Evolutionary conservation across 768 basidiomycete species (phyloP), one percentile per base, ranked within the genome.

Genomic region (Gloeostereum incarnatum): DNA sequence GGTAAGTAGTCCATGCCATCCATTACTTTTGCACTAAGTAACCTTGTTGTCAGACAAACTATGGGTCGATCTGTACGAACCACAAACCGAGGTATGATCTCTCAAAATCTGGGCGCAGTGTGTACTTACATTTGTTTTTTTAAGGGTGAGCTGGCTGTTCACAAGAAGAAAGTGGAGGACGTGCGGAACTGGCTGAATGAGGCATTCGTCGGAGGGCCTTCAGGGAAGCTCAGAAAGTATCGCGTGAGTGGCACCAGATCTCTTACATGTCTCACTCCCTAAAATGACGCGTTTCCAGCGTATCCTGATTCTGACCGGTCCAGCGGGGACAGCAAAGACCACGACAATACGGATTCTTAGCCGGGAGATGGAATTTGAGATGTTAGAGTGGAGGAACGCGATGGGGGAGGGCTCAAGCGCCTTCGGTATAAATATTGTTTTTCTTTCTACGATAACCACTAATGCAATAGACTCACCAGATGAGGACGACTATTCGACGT

Each of bases 301-400:
- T 32, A 77, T 99, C 20, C 71, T 98, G 5, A 75, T 76, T 0
- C 60, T 99, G 8, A 85, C 86, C 2, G 94, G 94, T 1, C 88
- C 90, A 0, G 81, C 94, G 6, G 94, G 94, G 1, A 75, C 79
- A 0, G 94, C 78, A 0, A 99, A 99, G 65, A 96, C 94, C 0
- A 73, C 91, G 0, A 89, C 89, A 0, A 47, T 98, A 2, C 73
- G 75, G 19, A 72, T 91, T 2, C 61, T 99, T 16, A 68, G 87
- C 0, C 61, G 60, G 11, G 88, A 93, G 49, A 59, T 93, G 48
- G 75, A 68, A 2, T 76, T 87, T 38, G 83, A 92, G 35, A 68
- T 96, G 24, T 51, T 90, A 17, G 94, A 99, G 53, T 97, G 92
- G 89, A 64, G 71, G 31, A 88, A 83, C 52, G 60, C 73, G 0